Percentiles rank a stretch among this genome's conserved stretches.
Evolutionary conservation across 257 asterid genomes (phyloP).

Genomic region (Galeopsis tetrahit): DNA sequence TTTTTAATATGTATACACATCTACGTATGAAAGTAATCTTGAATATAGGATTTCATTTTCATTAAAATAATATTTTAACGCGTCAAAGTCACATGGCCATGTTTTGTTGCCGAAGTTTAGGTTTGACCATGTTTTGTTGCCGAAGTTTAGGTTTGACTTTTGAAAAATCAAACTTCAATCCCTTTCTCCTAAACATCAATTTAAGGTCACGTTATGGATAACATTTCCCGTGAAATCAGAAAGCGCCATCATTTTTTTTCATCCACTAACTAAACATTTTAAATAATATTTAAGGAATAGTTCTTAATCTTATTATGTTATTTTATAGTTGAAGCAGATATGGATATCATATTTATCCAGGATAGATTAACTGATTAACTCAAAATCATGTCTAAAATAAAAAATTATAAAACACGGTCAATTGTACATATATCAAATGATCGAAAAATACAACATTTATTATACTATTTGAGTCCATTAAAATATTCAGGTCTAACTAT

Average conservation of each 20-base stretch:
- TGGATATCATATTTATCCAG: neutral
- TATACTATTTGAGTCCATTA: no score
- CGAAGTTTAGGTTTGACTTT: constrained; percentile 30
- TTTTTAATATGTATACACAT: no score
- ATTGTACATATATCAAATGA: no score
- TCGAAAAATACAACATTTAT: no score
- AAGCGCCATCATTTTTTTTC: neutral
- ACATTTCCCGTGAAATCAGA: constrained; percentile 30
- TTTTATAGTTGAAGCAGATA: neutral
- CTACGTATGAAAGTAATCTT: no score
- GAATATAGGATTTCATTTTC: no score
- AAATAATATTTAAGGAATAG: neutral
- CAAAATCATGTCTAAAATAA: no score
- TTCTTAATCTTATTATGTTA: neutral
- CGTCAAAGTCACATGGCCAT: constrained; percentile 31
- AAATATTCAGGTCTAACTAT: no score
- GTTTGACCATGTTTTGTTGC: constrained; percentile 34
- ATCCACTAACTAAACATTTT: neutral
- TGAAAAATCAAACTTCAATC: neutral
- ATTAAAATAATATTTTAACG: neutral
- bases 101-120: constrained; percentile 26
- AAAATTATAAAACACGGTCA: no score
- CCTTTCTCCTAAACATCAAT: neutral
- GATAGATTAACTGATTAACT: no score
- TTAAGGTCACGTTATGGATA: constrained; percentile 31